Percentiles rank a stretch among this genome's conserved stretches.
phyloP scores from a whole-genome alignment of 257 asterid genomes.

The Fraxinus quadrangulata region DNA sequence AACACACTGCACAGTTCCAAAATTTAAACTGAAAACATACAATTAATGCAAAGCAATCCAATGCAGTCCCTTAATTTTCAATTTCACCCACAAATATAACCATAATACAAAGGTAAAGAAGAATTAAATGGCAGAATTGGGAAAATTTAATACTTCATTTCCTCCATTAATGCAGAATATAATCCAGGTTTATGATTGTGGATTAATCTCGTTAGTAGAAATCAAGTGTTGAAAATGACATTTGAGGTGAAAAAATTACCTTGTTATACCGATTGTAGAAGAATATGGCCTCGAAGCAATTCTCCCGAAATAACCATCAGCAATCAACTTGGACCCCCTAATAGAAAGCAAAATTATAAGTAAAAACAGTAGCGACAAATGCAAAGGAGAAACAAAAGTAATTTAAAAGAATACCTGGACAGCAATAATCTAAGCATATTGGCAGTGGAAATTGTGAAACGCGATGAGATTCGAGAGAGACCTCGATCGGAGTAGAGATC shows the following conservation, averaged over 20 bases:
- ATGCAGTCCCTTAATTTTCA: neutral
- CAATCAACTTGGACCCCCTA: conserved; percentile 1
- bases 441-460: neutral
- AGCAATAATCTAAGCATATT: conserved; percentile 31
- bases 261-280: neutral
- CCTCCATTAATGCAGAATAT: neutral
- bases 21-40: neutral
- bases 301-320: neutral
- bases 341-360: neutral
- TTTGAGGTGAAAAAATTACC: neutral
- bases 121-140: neutral
- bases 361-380: neutral
- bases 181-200: neutral
- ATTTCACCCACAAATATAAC: neutral
- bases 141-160: neutral
- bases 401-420: conserved; percentile 19
- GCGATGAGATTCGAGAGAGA: no score
- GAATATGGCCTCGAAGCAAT: neutral
- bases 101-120: neutral
- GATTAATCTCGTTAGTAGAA: neutral
- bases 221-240: neutral
- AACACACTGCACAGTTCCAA: neutral
- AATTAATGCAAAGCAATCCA: neutral
- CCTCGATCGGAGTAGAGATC: neutral
- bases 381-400: neutral